Conservation (phyloP, 164 flowering plant genomes). For the Paratinospora sagittata region DNA sequence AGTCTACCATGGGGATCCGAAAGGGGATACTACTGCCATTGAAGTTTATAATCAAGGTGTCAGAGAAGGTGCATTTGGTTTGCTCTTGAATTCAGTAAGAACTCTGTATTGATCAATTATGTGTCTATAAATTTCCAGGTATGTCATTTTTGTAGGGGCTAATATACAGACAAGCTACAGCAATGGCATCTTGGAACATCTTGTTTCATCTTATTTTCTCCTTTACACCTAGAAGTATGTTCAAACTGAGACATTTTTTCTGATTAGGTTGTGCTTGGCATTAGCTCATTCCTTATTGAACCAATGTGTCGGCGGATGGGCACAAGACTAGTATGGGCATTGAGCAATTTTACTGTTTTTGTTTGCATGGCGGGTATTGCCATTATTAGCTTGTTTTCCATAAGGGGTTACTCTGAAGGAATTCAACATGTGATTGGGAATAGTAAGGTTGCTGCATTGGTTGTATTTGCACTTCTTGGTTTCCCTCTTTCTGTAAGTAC, state of each 20-base stretch:
- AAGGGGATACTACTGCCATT: constrained; percentile 45
- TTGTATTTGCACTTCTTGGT: constrained; percentile 83
- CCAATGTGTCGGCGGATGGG: constrained; percentile 87
- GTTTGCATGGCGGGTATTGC: constrained; percentile 89
- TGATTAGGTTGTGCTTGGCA: constrained; percentile 82
- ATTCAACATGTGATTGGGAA: constrained; percentile 58
- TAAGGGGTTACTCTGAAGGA: constrained; percentile 45
- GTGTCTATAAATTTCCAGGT: background rate
- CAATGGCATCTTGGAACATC: background rate
- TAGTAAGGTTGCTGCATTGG: constrained; percentile 54
- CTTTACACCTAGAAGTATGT: background rate
- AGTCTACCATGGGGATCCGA: constrained; percentile 93
- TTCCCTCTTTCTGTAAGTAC: constrained; percentile 88
- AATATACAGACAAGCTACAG: background rate
- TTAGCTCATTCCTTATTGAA: constrained; percentile 83
- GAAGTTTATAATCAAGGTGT: constrained; percentile 79
- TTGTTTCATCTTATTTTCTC: background rate
- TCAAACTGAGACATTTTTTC: constrained; percentile 10
- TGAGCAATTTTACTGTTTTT: constrained; percentile 85
- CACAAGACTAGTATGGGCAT: constrained; percentile 80
- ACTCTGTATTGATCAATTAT: constrained; percentile 30
- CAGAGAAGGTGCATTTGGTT: constrained; percentile 99
- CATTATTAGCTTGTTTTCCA: constrained; percentile 66
- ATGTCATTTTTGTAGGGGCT: background rate
- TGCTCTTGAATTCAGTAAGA: constrained; percentile 99